A percentile compares a stretch with the other conserved stretches of the same genome.
Conservation (phyloP, 495 filamentous ascomycete species). For the Aspergillus sparsus region DNA sequence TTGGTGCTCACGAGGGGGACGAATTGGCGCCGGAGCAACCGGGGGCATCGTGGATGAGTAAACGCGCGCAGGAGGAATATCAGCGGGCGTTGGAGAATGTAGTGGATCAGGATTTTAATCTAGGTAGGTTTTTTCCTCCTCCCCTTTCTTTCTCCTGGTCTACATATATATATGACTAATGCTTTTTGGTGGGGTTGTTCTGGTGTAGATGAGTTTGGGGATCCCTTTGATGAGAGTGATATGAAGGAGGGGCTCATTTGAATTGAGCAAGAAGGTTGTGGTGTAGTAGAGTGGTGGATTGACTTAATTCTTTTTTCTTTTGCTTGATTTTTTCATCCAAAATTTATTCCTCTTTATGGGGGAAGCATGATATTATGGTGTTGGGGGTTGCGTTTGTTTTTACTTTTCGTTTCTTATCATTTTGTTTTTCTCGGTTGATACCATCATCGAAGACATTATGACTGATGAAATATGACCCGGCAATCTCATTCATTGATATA, state of each 20-base stretch:
- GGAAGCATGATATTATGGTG: constrained; percentile 5
- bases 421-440: constrained; percentile 1
- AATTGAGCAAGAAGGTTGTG: constrained; percentile 27
- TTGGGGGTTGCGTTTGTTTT: constrained; percentile 9
- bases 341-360: background rate
- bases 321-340: background rate
- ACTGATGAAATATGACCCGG: constrained; percentile 36
- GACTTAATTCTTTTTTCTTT: constrained; percentile 7
- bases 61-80: constrained; percentile 63
- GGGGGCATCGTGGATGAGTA: constrained; percentile 59
- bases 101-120: constrained; percentile 50
- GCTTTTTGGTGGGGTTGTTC: background rate
- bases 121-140: constrained; percentile 31
- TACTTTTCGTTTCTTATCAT: background rate
- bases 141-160: background rate
- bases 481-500: background rate
- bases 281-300: constrained; percentile 1
- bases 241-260: constrained; percentile 56
- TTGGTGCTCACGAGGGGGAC: background rate
- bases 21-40: constrained; percentile 27
- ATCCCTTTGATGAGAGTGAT: constrained; percentile 62
- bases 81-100: constrained; percentile 50
- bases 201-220: constrained; percentile 51
- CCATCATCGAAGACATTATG: constrained; percentile 20
- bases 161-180: background rate